Evolutionary conservation across 2,329 filamentous ascomycete genomes (phyloP), one percentile per base, ranked within the genome.

Genomic region (Epichloe brachyelytri): DNA sequence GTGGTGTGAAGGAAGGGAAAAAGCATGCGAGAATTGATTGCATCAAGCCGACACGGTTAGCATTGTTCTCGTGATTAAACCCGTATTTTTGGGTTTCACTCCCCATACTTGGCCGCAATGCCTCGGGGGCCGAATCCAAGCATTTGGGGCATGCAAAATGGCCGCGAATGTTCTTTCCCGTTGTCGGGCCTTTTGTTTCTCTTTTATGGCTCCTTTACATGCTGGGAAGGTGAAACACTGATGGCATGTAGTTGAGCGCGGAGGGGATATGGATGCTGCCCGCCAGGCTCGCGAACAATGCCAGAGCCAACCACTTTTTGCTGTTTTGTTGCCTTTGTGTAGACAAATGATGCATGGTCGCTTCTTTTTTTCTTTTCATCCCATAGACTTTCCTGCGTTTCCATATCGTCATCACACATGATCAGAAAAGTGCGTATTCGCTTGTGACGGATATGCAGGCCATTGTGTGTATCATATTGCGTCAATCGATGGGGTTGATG

Each of bases 351-450:
- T 33, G 33, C 30, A 37, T 26, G 48, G 48, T 36, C n/a, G 7
- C 5, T 30, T n/a, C 8, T 30, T 44, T 44, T 17, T 2, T 43
- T 6, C 33, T 34, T 10, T 49, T 20, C 15, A 36, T 36, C 45
- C 22, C n/a, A 51, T 51, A 51, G 50, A 51, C 45, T 51, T 51
- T 51, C 40, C 40, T 51, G 39, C 50, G 37, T 37, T 30, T 33
- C 26, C n/a, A 44, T 19, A 10, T 33, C 15, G 17, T 39, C 15
- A 26, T 44, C 33, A 26, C 47, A 30, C 20, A 34, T 15, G 40
- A 30, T 44, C 17, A 12, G 30, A 34, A 17, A 34, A 44, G 26
- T 34, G 15, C 26, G 15, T 33, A 19, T 17, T 33, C 30, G 43
- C 5, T 19, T 34, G 43, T 34, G n/a, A 34, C 6, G 15, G 3